Base-by-base conservation (phyloP, 257 asterid species). In the Mitragyna speciosa region DNA sequence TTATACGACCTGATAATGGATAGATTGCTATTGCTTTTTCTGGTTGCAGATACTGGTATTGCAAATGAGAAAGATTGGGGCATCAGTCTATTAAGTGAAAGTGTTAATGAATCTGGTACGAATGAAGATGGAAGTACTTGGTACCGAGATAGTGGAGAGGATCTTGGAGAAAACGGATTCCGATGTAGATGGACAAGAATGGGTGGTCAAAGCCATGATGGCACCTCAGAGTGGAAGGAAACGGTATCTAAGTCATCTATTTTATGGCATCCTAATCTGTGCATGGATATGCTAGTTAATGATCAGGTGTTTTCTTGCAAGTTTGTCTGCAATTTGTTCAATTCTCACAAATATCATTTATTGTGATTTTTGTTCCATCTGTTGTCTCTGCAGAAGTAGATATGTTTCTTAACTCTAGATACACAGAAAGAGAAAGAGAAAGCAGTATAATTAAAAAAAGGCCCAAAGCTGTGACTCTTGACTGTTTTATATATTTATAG, bases 21-120 rank as follows among this genome's bases (percentile, higher is more conserved):
- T 72, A 45, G 49, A 51, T 20, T 49, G 15, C 45, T 77, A 26
- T 22, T 79, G 16, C 65, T 17, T 82, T 78, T 47, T 64, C 30
- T 54, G 73, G 31, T 79, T 17, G 59, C 87, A 96, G 99, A 96
- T 85, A 96, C 99, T 4, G 98, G 99, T 72, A 96, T 96, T 78
- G 99, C 97, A 77, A 96, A 92, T 64, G 98, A 96, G 90, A 92
- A 92, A 86, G 98, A 96, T 73, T 96, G 98, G 99, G 99, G 97
- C 31, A 96, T 96, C 83, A 89, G 83, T 86, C 76, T 96, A 83
- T 67, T 92, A 83, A 87, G 85, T 84, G 99, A 92, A 67, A 83
- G 73, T 84, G 90, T 79, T 66, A 92, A 85, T 76, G 99, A 96
- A 88, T 70, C 94, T 36, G 99, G 97, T 71, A 89, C 80, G 31